phyloP scores from a whole-genome alignment of 2,329 filamentous ascomycete genomes.

The Cercospora canescens region DNA sequence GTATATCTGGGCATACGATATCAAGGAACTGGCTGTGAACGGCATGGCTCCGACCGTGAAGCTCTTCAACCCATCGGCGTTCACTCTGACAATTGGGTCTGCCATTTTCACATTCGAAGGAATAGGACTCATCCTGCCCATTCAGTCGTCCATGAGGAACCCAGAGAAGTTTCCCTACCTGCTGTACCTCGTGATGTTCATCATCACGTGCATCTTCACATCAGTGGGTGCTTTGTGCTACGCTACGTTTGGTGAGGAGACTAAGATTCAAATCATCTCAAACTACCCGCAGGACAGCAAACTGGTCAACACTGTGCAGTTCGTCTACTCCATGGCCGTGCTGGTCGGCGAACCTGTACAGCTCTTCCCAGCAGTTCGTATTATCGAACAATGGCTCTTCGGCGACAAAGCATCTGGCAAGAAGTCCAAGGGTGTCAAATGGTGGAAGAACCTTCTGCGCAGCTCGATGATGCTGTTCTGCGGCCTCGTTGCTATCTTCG shows the following conservation, averaged over 20 bases:
- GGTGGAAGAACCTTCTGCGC: constrained; percentile 73
- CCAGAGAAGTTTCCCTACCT: constrained; percentile 67
- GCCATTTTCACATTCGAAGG: constrained; percentile 79
- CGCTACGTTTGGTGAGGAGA: constrained; percentile 68
- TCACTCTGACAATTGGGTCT: constrained; percentile 70
- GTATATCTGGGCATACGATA: constrained; percentile 75
- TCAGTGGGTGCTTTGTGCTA: constrained; percentile 73
- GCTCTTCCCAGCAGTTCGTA: constrained; percentile 71
- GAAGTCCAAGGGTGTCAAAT: constrained; percentile 64
- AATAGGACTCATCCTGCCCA: constrained; percentile 74
- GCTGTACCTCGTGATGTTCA: constrained; percentile 67
- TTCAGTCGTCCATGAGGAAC: constrained; percentile 72
- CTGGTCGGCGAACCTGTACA: constrained; percentile 74
- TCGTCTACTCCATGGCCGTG: constrained; percentile 72
- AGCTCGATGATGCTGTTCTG: constrained; percentile 59
- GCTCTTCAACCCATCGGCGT: constrained; percentile 68
- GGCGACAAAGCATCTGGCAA: constrained; percentile 66
- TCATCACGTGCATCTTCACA: constrained; percentile 72
- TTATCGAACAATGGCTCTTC: constrained; percentile 68
- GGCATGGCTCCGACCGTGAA: constrained; percentile 63
- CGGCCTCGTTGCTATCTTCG: constrained; percentile 61
- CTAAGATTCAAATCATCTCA: constrained; percentile 72
- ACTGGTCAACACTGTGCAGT: constrained; percentile 75
- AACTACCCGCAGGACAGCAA: constrained; percentile 71
- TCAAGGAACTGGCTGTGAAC: constrained; percentile 54